Evolutionary conservation across 116 monocot genomes (phyloP).

Genomic region (Iris pallida): DNA sequence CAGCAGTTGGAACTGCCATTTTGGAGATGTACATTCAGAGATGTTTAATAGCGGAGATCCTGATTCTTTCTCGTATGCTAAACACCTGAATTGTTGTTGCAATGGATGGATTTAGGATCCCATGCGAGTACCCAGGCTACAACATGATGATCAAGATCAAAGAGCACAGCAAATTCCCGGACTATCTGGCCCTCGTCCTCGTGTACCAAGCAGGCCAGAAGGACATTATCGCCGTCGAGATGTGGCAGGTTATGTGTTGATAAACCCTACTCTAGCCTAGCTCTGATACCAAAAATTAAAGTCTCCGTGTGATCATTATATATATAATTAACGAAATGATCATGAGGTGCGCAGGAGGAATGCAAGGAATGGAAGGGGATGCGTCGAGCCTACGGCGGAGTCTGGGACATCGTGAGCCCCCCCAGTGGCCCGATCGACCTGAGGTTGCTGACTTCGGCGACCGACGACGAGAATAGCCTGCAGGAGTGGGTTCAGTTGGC

Average conservation of each 20-base stretch:
- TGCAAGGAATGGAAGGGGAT: constrained; percentile 18
- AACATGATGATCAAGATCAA: constrained; percentile 24
- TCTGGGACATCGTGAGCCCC: constrained; percentile 24
- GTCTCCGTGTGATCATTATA: background rate
- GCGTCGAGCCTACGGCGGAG: constrained; percentile 17
- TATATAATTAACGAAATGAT: background rate
- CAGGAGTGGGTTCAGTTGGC: constrained; percentile 10
- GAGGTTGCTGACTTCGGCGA: background rate
- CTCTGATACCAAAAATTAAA: background rate
- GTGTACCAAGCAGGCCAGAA: constrained; percentile 34
- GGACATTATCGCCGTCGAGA: constrained; percentile 56
- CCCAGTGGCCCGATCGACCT: constrained; percentile 19
- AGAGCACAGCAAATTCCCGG: constrained; percentile 26
- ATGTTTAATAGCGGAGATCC: too few species aligned
- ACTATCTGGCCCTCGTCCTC: constrained; percentile 32
- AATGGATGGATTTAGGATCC: constrained; percentile 12
- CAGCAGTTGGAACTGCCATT: too few species aligned
- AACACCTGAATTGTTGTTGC: background rate
- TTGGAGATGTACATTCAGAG: too few species aligned
- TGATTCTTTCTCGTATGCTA: too few species aligned
- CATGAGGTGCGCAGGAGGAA: constrained; percentile 9
- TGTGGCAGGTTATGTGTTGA: constrained; percentile 21
- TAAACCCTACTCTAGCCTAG: too few species aligned
- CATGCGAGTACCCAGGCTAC: constrained; percentile 28
- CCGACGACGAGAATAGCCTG: background rate